Conservation (phyloP, 169 alveolate genomes). For the Plasmodium yoelii region DNA sequence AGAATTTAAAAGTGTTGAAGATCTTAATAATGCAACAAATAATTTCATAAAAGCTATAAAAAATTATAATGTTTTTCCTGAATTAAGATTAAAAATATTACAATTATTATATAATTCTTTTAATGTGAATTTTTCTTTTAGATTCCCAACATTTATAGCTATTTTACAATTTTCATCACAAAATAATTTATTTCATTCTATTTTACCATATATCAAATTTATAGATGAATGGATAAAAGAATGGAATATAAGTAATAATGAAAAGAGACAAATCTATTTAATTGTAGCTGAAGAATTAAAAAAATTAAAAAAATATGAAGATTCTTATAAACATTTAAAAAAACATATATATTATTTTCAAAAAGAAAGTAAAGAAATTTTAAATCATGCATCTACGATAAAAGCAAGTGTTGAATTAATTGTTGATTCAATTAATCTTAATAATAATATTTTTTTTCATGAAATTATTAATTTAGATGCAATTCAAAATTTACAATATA, state of each 20-base stretch:
- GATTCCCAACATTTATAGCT: constrained; percentile 80
- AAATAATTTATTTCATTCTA: constrained; percentile 78
- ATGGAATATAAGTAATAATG: constrained; percentile 77
- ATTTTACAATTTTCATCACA: constrained; percentile 83
- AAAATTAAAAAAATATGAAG: constrained; percentile 77
- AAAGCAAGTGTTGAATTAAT: constrained; percentile 79
- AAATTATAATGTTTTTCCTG: constrained; percentile 78
- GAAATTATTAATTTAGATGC: constrained; percentile 78
- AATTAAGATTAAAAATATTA: constrained; percentile 78
- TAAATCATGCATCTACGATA: constrained; percentile 65
- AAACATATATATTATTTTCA: constrained; percentile 55
- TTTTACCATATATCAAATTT: constrained; percentile 76
- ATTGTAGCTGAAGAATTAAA: constrained; percentile 81
- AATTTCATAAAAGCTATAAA: constrained; percentile 79
- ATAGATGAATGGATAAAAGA: constrained; percentile 84
- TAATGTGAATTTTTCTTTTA: constrained; percentile 78
- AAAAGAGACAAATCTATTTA: constrained; percentile 78
- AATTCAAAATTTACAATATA: constrained; percentile 71
- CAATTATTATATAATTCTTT: constrained; percentile 84
- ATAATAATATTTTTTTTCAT: constrained; percentile 80
- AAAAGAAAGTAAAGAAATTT: constrained; percentile 29
- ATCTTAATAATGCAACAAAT: constrained; percentile 82
- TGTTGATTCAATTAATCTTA: constrained; percentile 78
- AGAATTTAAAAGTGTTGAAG: constrained; percentile 81
- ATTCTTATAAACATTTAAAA: constrained; percentile 62